Evolutionary conservation across 106 monocot species (phyloP).

Genomic region (Dendrobium officinale): DNA sequence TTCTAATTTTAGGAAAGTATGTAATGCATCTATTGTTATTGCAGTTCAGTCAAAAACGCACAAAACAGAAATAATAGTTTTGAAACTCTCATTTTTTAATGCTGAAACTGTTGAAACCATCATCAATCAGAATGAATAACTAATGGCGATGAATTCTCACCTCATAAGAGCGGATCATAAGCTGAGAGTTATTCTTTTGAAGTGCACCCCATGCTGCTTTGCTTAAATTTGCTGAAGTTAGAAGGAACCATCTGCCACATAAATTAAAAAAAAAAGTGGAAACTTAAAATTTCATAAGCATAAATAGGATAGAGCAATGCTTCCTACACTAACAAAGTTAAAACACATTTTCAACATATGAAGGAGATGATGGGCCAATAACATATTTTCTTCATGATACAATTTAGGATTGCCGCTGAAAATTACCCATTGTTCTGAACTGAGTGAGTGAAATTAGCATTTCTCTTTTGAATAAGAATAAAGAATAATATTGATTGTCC

Average conservation of each 20-base stretch:
- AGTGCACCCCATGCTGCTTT: constrained; percentile 99
- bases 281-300: neutral
- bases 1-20: too few species aligned
- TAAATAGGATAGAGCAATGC: neutral
- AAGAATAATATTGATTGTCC: constrained; percentile 8
- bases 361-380: neutral
- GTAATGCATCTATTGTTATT: too few species aligned
- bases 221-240: constrained; percentile 95
- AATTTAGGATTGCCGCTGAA: neutral
- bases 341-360: neutral
- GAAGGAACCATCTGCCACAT: constrained; percentile 75
- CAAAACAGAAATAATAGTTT: neutral
- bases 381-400: neutral
- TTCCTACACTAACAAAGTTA: neutral
- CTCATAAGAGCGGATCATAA: constrained; percentile 98
- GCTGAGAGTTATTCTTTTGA: constrained; percentile 88
- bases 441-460: neutral
- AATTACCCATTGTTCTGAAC: neutral
- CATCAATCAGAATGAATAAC: neutral
- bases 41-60: neutral
- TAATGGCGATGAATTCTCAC: constrained; percentile 14
- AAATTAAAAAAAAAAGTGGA: neutral
- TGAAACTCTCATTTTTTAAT: neutral
- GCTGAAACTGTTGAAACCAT: neutral
- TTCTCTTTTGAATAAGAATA: neutral